phyloP scores from a whole-genome alignment of 192 early-diverging fungal genomes.

The Coemansia sp. region DNA sequence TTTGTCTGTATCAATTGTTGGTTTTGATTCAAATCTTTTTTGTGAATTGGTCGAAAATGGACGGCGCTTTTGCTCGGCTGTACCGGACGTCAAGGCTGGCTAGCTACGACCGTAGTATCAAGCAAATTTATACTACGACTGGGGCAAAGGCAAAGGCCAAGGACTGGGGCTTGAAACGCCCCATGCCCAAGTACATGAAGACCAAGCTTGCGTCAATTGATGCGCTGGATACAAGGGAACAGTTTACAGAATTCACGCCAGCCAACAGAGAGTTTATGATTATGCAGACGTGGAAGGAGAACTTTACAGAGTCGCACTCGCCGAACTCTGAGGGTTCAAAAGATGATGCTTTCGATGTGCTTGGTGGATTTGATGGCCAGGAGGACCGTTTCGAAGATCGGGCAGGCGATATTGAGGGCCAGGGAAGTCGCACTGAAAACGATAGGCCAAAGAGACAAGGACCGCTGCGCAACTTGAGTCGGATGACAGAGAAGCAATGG shows the following conservation, averaged over 20 bases:
- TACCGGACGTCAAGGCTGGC: slow-evolving; percentile 69
- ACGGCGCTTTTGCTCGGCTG: slow-evolving; percentile 64
- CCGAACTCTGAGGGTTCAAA: slow-evolving; percentile 22
- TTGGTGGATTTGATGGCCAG: not conserved
- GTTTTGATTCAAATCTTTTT: too few relatives aligned
- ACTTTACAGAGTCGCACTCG: slow-evolving; percentile 62
- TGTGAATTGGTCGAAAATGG: slow-evolving; percentile 42
- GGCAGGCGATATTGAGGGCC: not conserved
- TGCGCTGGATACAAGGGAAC: slow-evolving; percentile 68
- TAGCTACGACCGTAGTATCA: slow-evolving; percentile 63
- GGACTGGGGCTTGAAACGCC: slow-evolving; percentile 78
- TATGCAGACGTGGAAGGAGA: slow-evolving; percentile 69
- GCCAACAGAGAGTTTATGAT: slow-evolving; percentile 61
- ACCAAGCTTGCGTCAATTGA: slow-evolving; percentile 59
- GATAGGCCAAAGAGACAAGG: not conserved
- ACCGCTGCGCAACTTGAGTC: slow-evolving; percentile 55
- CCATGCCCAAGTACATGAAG: slow-evolving; percentile 62
- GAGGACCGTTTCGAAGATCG: not conserved
- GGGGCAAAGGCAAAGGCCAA: slow-evolving; percentile 51
- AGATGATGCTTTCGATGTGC: not conserved
- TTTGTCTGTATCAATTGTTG: too few relatives aligned
- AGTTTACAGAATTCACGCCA: slow-evolving; percentile 65
- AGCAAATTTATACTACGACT: slow-evolving; percentile 72
- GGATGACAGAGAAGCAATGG: slow-evolving; percentile 63
- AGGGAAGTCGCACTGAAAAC: not conserved